phyloP scores from a whole-genome alignment of 2,329 filamentous ascomycete genomes.

The Stagonosporopsis vannaccii region DNA sequence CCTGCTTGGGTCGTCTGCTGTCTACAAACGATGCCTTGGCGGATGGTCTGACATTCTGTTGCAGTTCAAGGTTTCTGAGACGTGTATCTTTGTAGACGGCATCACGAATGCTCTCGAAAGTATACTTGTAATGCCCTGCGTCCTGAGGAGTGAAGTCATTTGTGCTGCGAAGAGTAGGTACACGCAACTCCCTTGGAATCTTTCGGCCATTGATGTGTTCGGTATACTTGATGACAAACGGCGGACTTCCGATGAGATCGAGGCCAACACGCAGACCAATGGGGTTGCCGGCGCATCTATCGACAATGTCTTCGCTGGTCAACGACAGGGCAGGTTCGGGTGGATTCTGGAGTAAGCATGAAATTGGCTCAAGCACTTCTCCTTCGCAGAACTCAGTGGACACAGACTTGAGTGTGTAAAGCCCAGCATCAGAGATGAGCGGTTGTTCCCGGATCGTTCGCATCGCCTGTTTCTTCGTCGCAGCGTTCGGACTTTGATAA shows the following conservation, averaged over 20 bases:
- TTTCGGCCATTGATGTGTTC: constrained; percentile 67
- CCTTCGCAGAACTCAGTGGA: constrained; percentile 83
- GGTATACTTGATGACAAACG: constrained; percentile 83
- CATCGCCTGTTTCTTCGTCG: constrained; percentile 65
- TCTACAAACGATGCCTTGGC: constrained; percentile 77
- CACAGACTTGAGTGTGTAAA: constrained; percentile 85
- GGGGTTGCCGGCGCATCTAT: constrained; percentile 93
- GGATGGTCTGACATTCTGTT: constrained; percentile 92
- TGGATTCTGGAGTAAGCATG: constrained; percentile 91
- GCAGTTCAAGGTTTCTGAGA: constrained; percentile 67
- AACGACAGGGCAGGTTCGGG: constrained; percentile 82
- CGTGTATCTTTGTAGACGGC: constrained; percentile 71
- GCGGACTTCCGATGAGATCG: constrained; percentile 89
- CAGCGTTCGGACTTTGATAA: constrained; percentile 67
- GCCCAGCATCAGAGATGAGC: constrained; percentile 75
- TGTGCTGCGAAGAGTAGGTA: constrained; percentile 78
- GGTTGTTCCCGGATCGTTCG: constrained; percentile 70
- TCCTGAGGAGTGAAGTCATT: constrained; percentile 81
- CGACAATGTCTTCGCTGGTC: constrained; percentile 80
- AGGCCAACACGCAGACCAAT: constrained; percentile 89
- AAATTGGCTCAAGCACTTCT: constrained; percentile 90
- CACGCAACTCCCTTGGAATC: constrained; percentile 59
- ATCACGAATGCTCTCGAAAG: constrained; percentile 82
- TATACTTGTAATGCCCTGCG: constrained; percentile 86
- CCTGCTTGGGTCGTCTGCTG: constrained; percentile 64